Percentiles rank a stretch among this genome's conserved stretches.
These are phyloP conservation scores for Ogataea henricii DNA, from an alignment of 805 yeast genomes.

Conservation along the genomic window DNA sequence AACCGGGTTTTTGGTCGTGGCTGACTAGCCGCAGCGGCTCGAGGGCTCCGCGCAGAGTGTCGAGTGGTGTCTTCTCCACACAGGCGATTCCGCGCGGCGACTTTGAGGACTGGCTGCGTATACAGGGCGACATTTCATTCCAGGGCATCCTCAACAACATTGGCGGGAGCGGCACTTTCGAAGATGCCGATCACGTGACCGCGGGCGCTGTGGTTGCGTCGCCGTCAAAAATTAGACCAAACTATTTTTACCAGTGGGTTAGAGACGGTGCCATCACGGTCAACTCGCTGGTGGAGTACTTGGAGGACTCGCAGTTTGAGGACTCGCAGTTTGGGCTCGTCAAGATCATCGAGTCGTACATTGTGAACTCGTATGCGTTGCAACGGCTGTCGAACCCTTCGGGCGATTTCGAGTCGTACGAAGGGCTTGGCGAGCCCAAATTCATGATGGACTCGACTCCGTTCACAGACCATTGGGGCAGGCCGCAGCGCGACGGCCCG, in stretches of 20 bases:
- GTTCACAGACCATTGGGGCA: conserved; percentile 77
- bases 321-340: conserved; percentile 24
- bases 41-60: conserved; percentile 9
- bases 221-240: conserved; percentile 69
- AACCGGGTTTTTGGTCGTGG: conserved; percentile 9
- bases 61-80: conserved; percentile 24
- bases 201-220: conserved; percentile 83
- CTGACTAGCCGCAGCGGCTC: neutral
- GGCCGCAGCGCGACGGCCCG: conserved; percentile 97
- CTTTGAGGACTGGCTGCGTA: conserved; percentile 50
- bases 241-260: conserved; percentile 89
- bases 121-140: conserved; percentile 46
- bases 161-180: conserved; percentile 47
- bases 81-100: conserved; percentile 35
- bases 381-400: conserved; percentile 72
- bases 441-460: conserved; percentile 66
- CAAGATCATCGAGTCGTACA: conserved; percentile 55
- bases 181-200: conserved; percentile 42
- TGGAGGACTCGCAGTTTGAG: conserved; percentile 43
- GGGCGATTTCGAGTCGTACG: conserved; percentile 55
- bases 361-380: conserved; percentile 55
- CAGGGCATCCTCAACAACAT: conserved; percentile 53
- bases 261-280: conserved; percentile 87
- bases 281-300: conserved; percentile 58
- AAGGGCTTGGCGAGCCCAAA: conserved; percentile 89